phyloP scores from a whole-genome alignment of 768 basidiomycete species.

The Xerocomellus amylosporus region DNA sequence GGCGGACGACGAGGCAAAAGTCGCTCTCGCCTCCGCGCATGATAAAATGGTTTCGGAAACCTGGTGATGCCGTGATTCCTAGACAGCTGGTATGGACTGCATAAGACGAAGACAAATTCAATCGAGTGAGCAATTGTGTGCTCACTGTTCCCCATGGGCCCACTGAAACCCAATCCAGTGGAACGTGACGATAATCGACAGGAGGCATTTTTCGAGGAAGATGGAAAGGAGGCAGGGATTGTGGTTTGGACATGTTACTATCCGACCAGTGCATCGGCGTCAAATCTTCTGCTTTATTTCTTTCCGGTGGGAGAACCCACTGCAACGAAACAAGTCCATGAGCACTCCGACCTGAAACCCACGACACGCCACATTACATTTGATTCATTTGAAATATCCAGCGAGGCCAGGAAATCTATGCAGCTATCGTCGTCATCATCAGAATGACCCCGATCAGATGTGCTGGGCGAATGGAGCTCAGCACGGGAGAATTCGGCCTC shows the following conservation, averaged over 20 bases:
- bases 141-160: constrained; percentile 26
- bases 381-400: constrained; percentile 31
- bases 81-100: constrained; percentile 7
- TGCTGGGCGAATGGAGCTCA: constrained; percentile 3
- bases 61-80: constrained; percentile 11
- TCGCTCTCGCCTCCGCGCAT: constrained; percentile 23
- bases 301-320: constrained; percentile 27
- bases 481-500: constrained; percentile 3
- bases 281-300: constrained; percentile 34
- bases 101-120: neutral
- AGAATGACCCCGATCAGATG: neutral
- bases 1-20: constrained; percentile 20
- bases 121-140: neutral
- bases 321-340: constrained; percentile 7
- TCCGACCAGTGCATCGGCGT: constrained; percentile 14
- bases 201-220: constrained; percentile 16
- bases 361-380: constrained; percentile 18
- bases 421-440: constrained; percentile 24
- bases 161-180: constrained; percentile 14
- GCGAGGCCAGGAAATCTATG: constrained; percentile 22
- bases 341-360: neutral
- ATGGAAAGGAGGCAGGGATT: neutral
- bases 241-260: neutral
- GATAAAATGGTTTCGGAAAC: constrained; percentile 24
- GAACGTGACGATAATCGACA: constrained; percentile 20